These are phyloP conservation scores for Metarhizium guizhouense DNA, from an alignment of 2,329 filamentous ascomycete genomes.

Conservation along the genomic window DNA sequence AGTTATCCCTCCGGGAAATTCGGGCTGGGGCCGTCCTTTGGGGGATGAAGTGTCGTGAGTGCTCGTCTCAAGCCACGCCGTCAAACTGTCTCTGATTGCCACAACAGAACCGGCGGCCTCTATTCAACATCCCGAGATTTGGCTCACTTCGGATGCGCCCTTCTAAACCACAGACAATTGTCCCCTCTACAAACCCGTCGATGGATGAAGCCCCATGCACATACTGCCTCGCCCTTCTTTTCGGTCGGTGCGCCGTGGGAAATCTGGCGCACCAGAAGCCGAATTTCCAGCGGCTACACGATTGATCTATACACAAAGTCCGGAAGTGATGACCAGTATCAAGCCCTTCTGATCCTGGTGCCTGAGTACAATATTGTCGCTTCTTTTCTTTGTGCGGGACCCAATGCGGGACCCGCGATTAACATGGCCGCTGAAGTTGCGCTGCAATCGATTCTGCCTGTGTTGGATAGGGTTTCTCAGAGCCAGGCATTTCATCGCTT, in stretches of 20 bases:
- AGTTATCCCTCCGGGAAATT: slow-evolving; percentile 7
- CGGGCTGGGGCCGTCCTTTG: slow-evolving; percentile 3
- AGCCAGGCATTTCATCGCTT: too few relatives aligned
- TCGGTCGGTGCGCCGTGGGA: slow-evolving; percentile 21
- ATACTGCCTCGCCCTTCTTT: slow-evolving; percentile 5
- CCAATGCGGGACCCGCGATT: too few relatives aligned
- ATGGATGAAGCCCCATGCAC: slow-evolving; percentile 11
- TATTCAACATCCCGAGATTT: slow-evolving; percentile 6
- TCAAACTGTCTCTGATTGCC: background rate
- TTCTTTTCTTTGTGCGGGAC: too few relatives aligned
- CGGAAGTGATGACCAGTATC: too few relatives aligned
- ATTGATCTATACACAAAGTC: too few relatives aligned
- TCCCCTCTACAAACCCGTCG: background rate
- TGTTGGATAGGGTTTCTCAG: too few relatives aligned
- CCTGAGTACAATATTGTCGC: too few relatives aligned
- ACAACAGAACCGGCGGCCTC: slow-evolving; percentile 5
- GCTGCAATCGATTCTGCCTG: too few relatives aligned
- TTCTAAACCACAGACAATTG: too few relatives aligned
- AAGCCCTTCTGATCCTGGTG: too few relatives aligned
- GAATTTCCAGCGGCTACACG: slow-evolving; percentile 4
- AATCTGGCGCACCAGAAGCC: background rate
- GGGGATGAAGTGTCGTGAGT: slow-evolving; percentile 10
- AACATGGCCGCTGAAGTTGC: too few relatives aligned
- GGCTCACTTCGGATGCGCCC: background rate
- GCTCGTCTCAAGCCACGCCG: background rate